These are phyloP conservation scores for Xerocomus spinulosus DNA, from an alignment of 768 basidiomycete species.

Conservation along the genomic window DNA sequence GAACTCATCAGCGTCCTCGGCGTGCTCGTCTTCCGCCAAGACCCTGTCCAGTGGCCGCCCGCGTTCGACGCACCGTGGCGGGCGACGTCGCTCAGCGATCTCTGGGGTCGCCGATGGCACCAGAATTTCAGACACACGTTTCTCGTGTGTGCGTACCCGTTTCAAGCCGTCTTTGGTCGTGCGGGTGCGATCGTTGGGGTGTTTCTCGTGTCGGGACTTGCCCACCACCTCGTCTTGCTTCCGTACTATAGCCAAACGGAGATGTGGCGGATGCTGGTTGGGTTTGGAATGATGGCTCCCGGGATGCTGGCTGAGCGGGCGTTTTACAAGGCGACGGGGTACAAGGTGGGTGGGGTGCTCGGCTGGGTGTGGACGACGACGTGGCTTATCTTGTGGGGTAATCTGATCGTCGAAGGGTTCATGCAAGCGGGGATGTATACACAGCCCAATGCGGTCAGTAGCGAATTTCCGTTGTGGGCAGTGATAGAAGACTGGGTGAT, in stretches of 20 bases:
- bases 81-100: constrained; percentile 31
- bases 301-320: constrained; percentile 46
- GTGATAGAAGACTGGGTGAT: constrained; percentile 4
- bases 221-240: constrained; percentile 52
- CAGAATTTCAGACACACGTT: constrained; percentile 33
- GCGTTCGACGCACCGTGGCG: constrained; percentile 29
- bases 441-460: not conserved
- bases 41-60: constrained; percentile 31
- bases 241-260: constrained; percentile 41
- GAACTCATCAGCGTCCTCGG: constrained; percentile 18
- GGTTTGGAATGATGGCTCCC: constrained; percentile 52
- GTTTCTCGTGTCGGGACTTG: constrained; percentile 50
- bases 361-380: constrained; percentile 34
- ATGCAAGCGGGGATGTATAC: constrained; percentile 7
- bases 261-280: constrained; percentile 38
- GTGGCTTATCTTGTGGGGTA: constrained; percentile 24
- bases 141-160: constrained; percentile 23
- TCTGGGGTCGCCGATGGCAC: constrained; percentile 38
- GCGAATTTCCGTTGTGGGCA: not conserved
- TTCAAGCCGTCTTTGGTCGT: constrained; percentile 41
- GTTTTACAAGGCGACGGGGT: constrained; percentile 20
- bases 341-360: constrained; percentile 23
- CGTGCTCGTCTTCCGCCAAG: constrained; percentile 23
- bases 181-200: constrained; percentile 46
- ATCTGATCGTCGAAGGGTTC: constrained; percentile 19